Percentiles rank a stretch among this genome's conserved stretches.
Evolutionary conservation across 2,329 filamentous ascomycete species (phyloP).

Genomic region (Elsinoe necatrix): DNA sequence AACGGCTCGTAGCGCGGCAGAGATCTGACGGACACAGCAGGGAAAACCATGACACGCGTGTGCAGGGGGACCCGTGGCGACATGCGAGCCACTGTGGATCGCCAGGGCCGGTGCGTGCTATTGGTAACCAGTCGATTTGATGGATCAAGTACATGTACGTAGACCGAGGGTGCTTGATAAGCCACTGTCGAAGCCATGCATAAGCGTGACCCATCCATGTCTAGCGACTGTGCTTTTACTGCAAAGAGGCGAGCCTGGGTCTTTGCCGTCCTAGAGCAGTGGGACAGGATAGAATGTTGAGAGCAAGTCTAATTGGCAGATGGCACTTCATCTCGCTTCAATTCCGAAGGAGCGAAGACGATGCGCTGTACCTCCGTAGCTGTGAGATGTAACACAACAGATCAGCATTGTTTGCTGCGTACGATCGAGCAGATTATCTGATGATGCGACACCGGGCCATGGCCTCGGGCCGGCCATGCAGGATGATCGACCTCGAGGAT

Average conservation of each 20-base stretch:
- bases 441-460: not conserved
- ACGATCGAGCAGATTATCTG: not conserved
- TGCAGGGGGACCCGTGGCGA: not conserved
- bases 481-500: not conserved
- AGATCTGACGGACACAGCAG: not conserved
- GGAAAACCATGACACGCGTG: not conserved
- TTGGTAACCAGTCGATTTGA: not conserved
- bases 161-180: not conserved
- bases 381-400: not conserved
- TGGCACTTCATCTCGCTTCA: not conserved
- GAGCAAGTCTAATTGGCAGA: not conserved
- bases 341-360: too few relatives aligned
- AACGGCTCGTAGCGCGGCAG: not conserved
- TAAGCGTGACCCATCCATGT: not conserved
- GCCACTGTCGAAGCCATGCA: not conserved
- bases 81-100: not conserved
- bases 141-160: not conserved
- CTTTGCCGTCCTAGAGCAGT: not conserved
- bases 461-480: not conserved
- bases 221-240: not conserved
- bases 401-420: not conserved
- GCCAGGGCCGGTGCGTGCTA: slow-evolving; percentile 6
- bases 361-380: too few relatives aligned
- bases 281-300: not conserved
- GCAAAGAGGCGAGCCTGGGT: not conserved